phyloP scores from a whole-genome alignment of 345 rosid genomes.

The Camelina neglecta region DNA sequence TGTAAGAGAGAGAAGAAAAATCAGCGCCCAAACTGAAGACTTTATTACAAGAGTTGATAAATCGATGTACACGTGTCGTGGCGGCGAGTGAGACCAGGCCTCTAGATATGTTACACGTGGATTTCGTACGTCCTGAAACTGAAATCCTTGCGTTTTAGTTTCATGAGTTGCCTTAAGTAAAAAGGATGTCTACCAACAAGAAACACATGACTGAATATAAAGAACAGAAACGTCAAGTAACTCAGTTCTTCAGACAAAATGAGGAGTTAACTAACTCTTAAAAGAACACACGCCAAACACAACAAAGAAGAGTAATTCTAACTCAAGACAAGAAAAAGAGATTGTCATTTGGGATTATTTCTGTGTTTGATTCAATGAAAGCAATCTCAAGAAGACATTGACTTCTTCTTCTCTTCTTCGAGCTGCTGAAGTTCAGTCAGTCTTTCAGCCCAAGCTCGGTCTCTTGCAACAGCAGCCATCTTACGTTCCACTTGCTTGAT shows the following conservation, averaged over 20 bases:
- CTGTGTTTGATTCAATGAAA: constrained; percentile 26
- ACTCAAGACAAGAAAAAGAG: constrained; percentile 11
- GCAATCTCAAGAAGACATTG: constrained; percentile 52
- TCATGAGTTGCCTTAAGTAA: neutral
- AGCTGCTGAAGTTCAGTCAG: constrained; percentile 70
- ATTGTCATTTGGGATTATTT: constrained; percentile 15
- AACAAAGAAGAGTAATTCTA: constrained; percentile 4
- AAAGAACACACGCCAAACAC: constrained; percentile 1
- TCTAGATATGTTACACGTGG: constrained; percentile 12
- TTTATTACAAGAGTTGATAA: constrained; percentile 19
- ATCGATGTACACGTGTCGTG: constrained; percentile 22
- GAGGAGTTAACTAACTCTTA: neutral
- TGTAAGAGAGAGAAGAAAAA: neutral
- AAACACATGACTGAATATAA: constrained; percentile 17
- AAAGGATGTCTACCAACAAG: constrained; percentile 16
- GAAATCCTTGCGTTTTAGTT: neutral
- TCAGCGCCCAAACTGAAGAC: constrained; percentile 22
- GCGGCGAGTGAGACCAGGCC: neutral
- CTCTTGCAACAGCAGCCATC: constrained; percentile 94
- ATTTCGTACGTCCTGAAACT: neutral
- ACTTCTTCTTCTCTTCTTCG: constrained; percentile 79
- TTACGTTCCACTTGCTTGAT: constrained; percentile 62
- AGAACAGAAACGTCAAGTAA: constrained; percentile 32
- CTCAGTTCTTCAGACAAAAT: constrained; percentile 9
- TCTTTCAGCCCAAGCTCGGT: constrained; percentile 85